Conservation (phyloP, 2,329 filamentous ascomycete genomes). For the Arthroderma uncinatum region DNA sequence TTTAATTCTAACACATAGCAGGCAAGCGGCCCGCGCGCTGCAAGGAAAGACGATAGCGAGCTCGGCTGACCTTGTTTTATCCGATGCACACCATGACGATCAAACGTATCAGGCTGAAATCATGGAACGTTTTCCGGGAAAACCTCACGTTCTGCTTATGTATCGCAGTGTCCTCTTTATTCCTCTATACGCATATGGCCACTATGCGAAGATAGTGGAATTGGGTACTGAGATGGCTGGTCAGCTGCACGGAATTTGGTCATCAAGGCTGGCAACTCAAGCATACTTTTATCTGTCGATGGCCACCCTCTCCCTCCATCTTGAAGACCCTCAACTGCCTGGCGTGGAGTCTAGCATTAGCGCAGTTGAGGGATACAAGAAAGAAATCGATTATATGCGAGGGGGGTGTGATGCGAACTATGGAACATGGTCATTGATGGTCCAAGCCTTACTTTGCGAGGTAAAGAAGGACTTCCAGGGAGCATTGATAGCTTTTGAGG, state of each 20-base stretch:
- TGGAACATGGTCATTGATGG: conserved; percentile 44
- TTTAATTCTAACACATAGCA: conserved; percentile 11
- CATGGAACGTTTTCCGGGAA: conserved; percentile 36
- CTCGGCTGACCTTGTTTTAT: conserved; percentile 40
- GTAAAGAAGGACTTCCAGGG: conserved; percentile 34
- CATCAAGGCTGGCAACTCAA: conserved; percentile 32
- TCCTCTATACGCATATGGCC: conserved; percentile 38
- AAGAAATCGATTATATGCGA: conserved; percentile 43
- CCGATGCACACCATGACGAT: conserved; percentile 44
- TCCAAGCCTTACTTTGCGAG: conserved; percentile 47
- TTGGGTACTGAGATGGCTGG: conserved; percentile 32
- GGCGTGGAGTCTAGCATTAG: conserved; percentile 39
- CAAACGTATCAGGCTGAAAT: conserved; percentile 40
- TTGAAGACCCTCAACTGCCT: conserved; percentile 32
- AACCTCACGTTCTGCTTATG: conserved; percentile 36
- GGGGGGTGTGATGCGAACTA: conserved; percentile 50
- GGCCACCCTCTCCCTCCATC: conserved; percentile 34
- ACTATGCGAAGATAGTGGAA: conserved; percentile 36
- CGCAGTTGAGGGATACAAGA: conserved; percentile 40
- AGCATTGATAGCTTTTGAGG: conserved; percentile 35
- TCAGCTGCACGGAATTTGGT: conserved; percentile 37
- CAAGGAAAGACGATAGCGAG: conserved; percentile 49
- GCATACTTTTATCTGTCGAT: conserved; percentile 38
- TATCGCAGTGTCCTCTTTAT: conserved; percentile 43
- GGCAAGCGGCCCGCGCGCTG: conserved; percentile 47